These are phyloP conservation scores for Bidens hawaiensis DNA, from an alignment of 140 eudicot species.

Conservation along the genomic window DNA sequence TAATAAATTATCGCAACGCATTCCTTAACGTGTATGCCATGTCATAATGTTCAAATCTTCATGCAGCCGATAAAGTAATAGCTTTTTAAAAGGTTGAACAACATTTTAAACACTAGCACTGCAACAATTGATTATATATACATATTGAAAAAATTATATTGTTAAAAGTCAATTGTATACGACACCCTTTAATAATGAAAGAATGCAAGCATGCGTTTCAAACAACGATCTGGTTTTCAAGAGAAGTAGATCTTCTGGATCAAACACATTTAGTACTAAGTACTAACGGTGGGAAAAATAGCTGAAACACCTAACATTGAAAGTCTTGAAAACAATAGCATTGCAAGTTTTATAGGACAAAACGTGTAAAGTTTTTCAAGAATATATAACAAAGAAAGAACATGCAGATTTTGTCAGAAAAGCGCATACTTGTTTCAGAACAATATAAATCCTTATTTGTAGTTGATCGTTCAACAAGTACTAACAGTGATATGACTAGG, in stretches of 20 bases:
- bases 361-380: background rate
- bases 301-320: background rate
- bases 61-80: background rate
- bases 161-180: background rate
- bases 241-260: background rate
- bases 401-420: background rate
- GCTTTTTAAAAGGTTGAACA: background rate
- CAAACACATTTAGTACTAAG: background rate
- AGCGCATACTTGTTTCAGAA: background rate
- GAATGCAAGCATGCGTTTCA: background rate
- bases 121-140: background rate
- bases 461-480: background rate
- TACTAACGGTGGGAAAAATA: background rate
- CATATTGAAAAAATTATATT: background rate
- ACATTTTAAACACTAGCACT: background rate
- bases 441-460: background rate
- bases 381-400: conserved; percentile 2
- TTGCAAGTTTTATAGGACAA: background rate
- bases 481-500: background rate
- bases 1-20: too few species aligned
- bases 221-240: conserved; percentile 8
- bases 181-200: conserved; percentile 4
- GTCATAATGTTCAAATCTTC: background rate
- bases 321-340: background rate
- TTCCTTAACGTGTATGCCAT: background rate